Conservation (phyloP, 1,284 basidiomycete genomes). For the Sporisorium graminicola region DNA sequence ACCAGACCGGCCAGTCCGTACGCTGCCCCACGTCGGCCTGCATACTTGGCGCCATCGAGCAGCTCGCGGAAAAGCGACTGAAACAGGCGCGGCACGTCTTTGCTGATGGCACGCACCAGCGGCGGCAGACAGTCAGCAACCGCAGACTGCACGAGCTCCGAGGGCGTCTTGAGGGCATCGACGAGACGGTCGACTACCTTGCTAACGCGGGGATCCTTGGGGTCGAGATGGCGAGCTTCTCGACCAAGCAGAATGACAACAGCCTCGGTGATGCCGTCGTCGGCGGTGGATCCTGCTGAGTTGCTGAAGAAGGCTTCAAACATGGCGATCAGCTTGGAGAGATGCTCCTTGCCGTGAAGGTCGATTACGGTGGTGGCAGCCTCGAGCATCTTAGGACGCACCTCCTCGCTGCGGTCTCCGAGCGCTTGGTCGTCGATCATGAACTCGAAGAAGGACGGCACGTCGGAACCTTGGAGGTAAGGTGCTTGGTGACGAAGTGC, state of each 20-base stretch:
- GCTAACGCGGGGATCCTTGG: constrained; percentile 71
- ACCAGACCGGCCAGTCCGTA: constrained; percentile 95
- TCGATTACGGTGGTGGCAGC: constrained; percentile 88
- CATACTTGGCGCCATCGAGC: constrained; percentile 79
- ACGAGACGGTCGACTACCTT: constrained; percentile 87
- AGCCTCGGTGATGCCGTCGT: constrained; percentile 81
- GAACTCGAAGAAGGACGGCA: constrained; percentile 88
- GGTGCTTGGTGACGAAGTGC: constrained; percentile 81
- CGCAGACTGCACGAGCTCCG: constrained; percentile 95
- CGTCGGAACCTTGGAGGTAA: constrained; percentile 76
- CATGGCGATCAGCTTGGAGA: constrained; percentile 82
- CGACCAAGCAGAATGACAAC: constrained; percentile 95
- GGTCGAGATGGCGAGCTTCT: constrained; percentile 86
- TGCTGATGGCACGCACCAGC: constrained; percentile 80
- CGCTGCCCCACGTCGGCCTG: constrained; percentile 89
- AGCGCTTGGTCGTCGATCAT: constrained; percentile 86
- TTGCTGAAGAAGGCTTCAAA: constrained; percentile 85
- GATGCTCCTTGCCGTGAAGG: constrained; percentile 79
- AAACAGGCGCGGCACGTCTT: constrained; percentile 74
- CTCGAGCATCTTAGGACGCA: constrained; percentile 86
- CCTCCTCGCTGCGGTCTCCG: constrained; percentile 85
- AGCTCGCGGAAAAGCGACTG: constrained; percentile 79
- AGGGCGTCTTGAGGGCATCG: constrained; percentile 91
- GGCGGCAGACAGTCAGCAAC: constrained; percentile 91
- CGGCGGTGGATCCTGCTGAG: constrained; percentile 35